Conservation (phyloP, 306 rosid species). For the Pueraria montana region DNA sequence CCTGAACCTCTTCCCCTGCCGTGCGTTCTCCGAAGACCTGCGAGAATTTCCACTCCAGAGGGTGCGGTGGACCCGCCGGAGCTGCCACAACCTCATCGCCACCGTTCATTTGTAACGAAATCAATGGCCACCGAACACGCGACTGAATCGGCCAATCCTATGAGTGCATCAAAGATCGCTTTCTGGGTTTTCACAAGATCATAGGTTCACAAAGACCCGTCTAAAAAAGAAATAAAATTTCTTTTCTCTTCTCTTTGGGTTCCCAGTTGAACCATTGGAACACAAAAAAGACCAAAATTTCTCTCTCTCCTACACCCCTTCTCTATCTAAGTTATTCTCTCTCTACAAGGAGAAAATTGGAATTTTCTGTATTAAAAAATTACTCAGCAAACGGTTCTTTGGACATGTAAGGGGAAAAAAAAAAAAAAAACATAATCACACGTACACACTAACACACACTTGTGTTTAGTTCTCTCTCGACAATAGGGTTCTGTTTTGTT, state of each 20-base stretch:
- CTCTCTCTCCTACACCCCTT: slow-evolving; percentile 51
- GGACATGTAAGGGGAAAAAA: slow-evolving; percentile 35
- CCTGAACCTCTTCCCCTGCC: slow-evolving; percentile 99
- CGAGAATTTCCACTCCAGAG: slow-evolving; percentile 98
- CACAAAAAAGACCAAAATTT: slow-evolving; percentile 57
- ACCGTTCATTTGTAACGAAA: slow-evolving; percentile 83
- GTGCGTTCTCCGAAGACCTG: slow-evolving; percentile 99
- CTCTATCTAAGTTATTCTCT: slow-evolving; percentile 56
- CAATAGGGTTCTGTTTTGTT: slow-evolving; percentile 49
- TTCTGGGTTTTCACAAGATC: slow-evolving; percentile 76
- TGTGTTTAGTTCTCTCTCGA: slow-evolving; percentile 47
- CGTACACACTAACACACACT: slow-evolving; percentile 23
- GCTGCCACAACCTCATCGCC: slow-evolving; percentile 90
- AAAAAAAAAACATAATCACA: slow-evolving; percentile 30
- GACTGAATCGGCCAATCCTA: slow-evolving; percentile 66
- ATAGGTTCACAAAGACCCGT: slow-evolving; percentile 64
- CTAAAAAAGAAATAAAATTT: slow-evolving; percentile 47
- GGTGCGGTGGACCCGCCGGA: slow-evolving; percentile 76
- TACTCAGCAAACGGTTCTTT: slow-evolving; percentile 58
- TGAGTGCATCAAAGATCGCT: slow-evolving; percentile 82
- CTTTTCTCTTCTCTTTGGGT: slow-evolving; percentile 54
- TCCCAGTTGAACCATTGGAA: slow-evolving; percentile 84
- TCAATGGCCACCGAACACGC: slow-evolving; percentile 54
- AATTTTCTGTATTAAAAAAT: slow-evolving; percentile 55
- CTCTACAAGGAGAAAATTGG: slow-evolving; percentile 72